Conservation (phyloP, 352 stramenopile species). For the Salisapilia sapeloensis region DNA sequence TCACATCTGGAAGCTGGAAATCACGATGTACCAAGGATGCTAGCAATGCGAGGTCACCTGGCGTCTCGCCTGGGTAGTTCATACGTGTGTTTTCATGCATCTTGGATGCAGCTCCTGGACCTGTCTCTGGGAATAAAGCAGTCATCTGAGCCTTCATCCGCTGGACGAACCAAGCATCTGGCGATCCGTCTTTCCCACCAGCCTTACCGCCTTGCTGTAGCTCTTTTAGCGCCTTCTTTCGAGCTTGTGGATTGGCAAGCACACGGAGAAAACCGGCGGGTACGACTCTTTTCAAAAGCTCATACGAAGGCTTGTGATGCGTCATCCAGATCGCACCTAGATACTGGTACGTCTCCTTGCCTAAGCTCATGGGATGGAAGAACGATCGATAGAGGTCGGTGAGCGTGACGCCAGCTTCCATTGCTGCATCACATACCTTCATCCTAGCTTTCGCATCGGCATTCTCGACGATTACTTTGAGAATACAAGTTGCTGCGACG, state of each 20-base stretch:
- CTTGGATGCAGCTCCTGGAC: constrained; percentile 5
- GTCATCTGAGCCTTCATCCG: constrained; percentile 48
- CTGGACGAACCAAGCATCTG: constrained; percentile 51
- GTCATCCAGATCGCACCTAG: constrained; percentile 61
- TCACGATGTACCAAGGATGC: constrained; percentile 45
- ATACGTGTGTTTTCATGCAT: constrained; percentile 33
- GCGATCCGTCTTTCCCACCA: constrained; percentile 6
- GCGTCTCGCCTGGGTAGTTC: constrained; percentile 64
- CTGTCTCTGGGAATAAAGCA: constrained; percentile 13
- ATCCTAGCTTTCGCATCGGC: constrained; percentile 32
- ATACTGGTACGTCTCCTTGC: constrained; percentile 53
- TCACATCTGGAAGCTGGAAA: constrained; percentile 60
- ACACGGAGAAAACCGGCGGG: constrained; percentile 65
- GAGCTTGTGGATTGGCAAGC: constrained; percentile 30
- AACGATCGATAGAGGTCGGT: constrained; percentile 46
- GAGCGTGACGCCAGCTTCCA: constrained; percentile 41
- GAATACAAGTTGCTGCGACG: constrained; percentile 29
- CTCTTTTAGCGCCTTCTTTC: constrained; percentile 46
- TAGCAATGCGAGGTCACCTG: constrained; percentile 44
- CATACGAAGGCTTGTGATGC: constrained; percentile 53
- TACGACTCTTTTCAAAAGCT: constrained; percentile 42
- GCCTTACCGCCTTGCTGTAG: constrained; percentile 13
- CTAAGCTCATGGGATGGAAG: constrained; percentile 34
- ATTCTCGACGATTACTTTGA: constrained; percentile 61
- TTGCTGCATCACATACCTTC: constrained; percentile 50